phyloP scores from a whole-genome alignment of 2,329 filamentous ascomycete genomes.

The Hymenoscyphus infarciens region DNA sequence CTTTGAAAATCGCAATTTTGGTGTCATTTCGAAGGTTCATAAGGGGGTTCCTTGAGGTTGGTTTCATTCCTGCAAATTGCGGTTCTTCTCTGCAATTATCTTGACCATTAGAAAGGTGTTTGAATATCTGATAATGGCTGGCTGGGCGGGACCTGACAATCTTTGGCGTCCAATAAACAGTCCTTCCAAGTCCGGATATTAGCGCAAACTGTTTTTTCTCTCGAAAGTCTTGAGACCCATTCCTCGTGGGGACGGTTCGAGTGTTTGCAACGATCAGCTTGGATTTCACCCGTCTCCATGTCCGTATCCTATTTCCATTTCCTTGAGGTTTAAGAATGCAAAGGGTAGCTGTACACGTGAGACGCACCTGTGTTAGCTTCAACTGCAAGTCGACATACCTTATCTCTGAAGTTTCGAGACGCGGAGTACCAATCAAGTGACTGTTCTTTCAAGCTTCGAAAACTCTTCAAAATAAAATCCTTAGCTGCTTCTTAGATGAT shows the following conservation, averaged over 20 bases:
- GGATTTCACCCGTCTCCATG: too few relatives aligned
- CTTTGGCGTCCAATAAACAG: constrained; percentile 1
- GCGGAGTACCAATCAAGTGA: neutral
- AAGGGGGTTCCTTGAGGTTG: neutral
- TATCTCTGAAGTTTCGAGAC: neutral
- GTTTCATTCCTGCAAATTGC: neutral
- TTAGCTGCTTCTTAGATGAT: neutral
- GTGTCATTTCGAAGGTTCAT: neutral
- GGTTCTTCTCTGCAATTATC: neutral
- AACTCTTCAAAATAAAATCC: neutral
- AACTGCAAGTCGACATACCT: neutral
- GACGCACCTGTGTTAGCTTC: neutral
- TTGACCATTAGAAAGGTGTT: neutral
- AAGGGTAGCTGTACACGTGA: constrained; percentile 2
- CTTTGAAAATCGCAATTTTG: neutral
- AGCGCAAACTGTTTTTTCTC: neutral
- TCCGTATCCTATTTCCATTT: too few relatives aligned
- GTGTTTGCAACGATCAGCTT: too few relatives aligned
- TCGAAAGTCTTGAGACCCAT: neutral
- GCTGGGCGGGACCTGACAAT: neutral
- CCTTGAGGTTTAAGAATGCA: neutral
- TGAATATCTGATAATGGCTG: constrained; percentile 10
- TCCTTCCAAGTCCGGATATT: neutral
- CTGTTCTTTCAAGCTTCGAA: neutral
- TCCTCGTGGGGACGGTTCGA: neutral